phyloP scores from a whole-genome alignment of 73 alveolate genomes.

The Stentor coeruleus region DNA sequence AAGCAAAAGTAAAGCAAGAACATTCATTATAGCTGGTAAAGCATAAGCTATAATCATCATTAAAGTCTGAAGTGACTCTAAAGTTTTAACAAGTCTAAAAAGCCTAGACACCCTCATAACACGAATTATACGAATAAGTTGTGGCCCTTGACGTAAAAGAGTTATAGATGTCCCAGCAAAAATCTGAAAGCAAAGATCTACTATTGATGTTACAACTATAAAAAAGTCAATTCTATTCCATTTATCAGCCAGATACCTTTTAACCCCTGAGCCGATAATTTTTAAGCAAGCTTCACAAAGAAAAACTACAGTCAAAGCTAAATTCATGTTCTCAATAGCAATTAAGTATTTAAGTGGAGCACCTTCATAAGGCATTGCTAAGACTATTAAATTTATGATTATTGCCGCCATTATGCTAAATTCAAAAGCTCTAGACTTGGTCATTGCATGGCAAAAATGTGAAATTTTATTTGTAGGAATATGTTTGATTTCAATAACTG shows the following conservation, averaged over 20 bases:
- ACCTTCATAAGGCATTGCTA: conserved; percentile 38
- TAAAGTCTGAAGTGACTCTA: conserved; percentile 65
- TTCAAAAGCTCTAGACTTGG: not conserved
- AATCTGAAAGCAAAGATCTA: conserved; percentile 70
- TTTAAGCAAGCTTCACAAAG: conserved; percentile 40
- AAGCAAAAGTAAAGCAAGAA: conserved; percentile 72
- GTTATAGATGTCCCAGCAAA: conserved; percentile 50
- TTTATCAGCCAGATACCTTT: conserved; percentile 30
- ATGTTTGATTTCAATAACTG: conserved; percentile 52
- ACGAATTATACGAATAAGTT: conserved; percentile 56
- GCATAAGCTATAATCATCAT: conserved; percentile 71
- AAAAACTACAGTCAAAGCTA: conserved; percentile 33
- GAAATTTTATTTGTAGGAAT: conserved; percentile 16
- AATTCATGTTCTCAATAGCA: conserved; percentile 28
- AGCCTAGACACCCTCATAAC: conserved; percentile 65
- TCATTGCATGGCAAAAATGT: not conserved
- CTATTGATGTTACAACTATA: conserved; percentile 80
- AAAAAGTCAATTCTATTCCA: conserved; percentile 58
- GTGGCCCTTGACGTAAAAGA: conserved; percentile 30
- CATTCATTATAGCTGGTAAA: conserved; percentile 87
- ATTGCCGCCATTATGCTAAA: not conserved
- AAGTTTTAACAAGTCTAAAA: conserved; percentile 58
- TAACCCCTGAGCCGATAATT: conserved; percentile 35
- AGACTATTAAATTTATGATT: conserved; percentile 17
- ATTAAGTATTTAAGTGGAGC: not conserved